Conservation (phyloP, 139 green algal genomes). For the Coelastrella sp. region DNA sequence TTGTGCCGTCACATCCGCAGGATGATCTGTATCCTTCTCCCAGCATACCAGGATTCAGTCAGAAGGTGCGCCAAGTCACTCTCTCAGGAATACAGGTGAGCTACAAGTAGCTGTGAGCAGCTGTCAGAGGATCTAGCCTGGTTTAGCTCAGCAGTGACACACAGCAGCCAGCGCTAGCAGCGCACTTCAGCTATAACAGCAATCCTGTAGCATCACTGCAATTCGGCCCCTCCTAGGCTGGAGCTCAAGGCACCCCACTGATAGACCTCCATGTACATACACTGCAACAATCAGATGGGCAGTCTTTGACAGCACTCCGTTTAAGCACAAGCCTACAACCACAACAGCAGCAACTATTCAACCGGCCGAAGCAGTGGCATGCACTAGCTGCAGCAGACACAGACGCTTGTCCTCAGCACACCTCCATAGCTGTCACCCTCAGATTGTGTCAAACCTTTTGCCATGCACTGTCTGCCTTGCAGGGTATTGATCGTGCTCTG, state of each 20-base stretch:
- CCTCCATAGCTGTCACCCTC: background rate
- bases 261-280: too few species aligned
- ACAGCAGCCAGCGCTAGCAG: too few species aligned
- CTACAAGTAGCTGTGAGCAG: background rate
- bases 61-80: background rate
- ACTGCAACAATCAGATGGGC: too few species aligned
- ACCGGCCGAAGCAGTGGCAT: too few species aligned
- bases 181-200: too few species aligned
- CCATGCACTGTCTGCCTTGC: background rate
- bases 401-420: constrained; percentile 8
- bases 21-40: constrained; percentile 1
- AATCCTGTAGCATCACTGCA: too few species aligned
- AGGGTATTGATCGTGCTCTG: constrained; percentile 23
- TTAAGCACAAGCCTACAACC: too few species aligned
- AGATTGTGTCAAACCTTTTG: background rate
- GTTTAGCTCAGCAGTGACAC: background rate
- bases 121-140: background rate
- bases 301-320: too few species aligned
- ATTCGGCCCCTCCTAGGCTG: too few species aligned
- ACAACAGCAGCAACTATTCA: too few species aligned
- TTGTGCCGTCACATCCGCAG: background rate
- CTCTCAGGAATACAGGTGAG: constrained; percentile 29
- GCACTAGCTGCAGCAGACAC: too few species aligned
- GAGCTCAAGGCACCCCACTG: too few species aligned
- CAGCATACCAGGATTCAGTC: background rate